These are phyloP conservation scores for Globisporangium alternatum DNA, from an alignment of 352 stramenopile genomes.

Conservation along the genomic window DNA sequence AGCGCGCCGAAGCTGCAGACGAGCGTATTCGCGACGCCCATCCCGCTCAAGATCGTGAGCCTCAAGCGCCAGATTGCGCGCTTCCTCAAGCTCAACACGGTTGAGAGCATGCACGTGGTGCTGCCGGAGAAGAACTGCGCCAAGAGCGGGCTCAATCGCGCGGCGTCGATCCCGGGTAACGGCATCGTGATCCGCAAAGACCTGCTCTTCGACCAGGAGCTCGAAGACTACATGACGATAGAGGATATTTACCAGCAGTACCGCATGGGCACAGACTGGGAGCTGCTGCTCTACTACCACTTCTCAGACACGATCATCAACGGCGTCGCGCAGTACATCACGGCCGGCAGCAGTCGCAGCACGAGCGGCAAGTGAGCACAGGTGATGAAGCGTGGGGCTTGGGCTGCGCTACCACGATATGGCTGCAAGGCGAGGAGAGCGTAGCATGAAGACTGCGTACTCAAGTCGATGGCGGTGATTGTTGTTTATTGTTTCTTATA, in stretches of 20 bases:
- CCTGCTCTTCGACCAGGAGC: constrained; percentile 69
- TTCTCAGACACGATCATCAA: constrained; percentile 77
- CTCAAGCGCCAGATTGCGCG: constrained; percentile 66
- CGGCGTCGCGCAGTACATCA: constrained; percentile 57
- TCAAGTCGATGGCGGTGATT: neutral
- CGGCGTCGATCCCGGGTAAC: constrained; percentile 14
- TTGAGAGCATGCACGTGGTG: constrained; percentile 57
- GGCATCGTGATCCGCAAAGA: constrained; percentile 49
- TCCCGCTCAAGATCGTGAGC: constrained; percentile 66
- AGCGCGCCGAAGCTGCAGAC: constrained; percentile 36
- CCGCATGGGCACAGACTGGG: constrained; percentile 59
- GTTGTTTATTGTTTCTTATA: neutral
- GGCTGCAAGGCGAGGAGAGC: neutral
- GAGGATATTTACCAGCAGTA: constrained; percentile 86
- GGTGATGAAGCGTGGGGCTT: neutral
- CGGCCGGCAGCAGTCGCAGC: constrained; percentile 14
- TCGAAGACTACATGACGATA: constrained; percentile 66
- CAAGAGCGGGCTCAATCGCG: constrained; percentile 38
- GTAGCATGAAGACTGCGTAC: neutral
- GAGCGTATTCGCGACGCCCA: constrained; percentile 57
- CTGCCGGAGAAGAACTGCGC: constrained; percentile 49
- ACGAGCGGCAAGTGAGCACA: neutral
- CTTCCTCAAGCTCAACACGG: constrained; percentile 44
- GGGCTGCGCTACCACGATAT: too few species aligned
- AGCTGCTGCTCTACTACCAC: constrained; percentile 73